These are phyloP conservation scores for Brettanomyces nanus DNA, from an alignment of 805 yeast genomes.

Conservation along the genomic window DNA sequence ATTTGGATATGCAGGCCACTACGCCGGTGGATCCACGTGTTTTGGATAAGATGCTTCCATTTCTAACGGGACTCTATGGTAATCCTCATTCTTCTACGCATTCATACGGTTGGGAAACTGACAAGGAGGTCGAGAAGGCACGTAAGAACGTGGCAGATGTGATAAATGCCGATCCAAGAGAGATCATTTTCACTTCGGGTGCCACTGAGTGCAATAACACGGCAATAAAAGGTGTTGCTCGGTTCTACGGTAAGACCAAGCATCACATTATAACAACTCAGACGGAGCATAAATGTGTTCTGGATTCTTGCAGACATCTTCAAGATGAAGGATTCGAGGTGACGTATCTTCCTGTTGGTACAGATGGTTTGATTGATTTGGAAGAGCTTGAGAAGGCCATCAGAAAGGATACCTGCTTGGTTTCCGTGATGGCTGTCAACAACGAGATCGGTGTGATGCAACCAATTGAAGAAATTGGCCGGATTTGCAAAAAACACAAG, in stretches of 20 bases:
- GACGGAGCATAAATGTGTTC: conserved; percentile 98
- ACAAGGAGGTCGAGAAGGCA: conserved; percentile 81
- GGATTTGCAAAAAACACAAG: conserved; percentile 75
- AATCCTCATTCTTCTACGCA: conserved; percentile 98
- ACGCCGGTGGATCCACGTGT: conserved; percentile 98
- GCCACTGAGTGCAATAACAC: conserved; percentile 97
- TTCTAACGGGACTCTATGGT: conserved; percentile 89
- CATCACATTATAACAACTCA: conserved; percentile 92
- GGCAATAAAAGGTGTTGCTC: conserved; percentile 91
- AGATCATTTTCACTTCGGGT: conserved; percentile 93
- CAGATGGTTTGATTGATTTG: conserved; percentile 72
- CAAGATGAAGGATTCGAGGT: conserved; percentile 97
- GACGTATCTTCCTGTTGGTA: conserved; percentile 78
- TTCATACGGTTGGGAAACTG: conserved; percentile 98
- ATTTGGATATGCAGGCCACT: conserved; percentile 96
- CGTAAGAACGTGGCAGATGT: conserved; percentile 74
- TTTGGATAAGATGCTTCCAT: conserved; percentile 75
- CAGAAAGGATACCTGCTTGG: conserved; percentile 83
- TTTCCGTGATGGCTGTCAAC: conserved; percentile 94
- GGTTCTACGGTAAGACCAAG: conserved; percentile 84
- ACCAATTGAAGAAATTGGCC: conserved; percentile 91
- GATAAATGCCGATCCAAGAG: conserved; percentile 92
- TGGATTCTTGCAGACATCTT: conserved; percentile 89
- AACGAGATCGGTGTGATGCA: conserved; percentile 97
- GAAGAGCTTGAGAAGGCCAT: conserved; percentile 76